Base-by-base conservation (phyloP, 179 eudicot species). In the Silene coronaria region DNA sequence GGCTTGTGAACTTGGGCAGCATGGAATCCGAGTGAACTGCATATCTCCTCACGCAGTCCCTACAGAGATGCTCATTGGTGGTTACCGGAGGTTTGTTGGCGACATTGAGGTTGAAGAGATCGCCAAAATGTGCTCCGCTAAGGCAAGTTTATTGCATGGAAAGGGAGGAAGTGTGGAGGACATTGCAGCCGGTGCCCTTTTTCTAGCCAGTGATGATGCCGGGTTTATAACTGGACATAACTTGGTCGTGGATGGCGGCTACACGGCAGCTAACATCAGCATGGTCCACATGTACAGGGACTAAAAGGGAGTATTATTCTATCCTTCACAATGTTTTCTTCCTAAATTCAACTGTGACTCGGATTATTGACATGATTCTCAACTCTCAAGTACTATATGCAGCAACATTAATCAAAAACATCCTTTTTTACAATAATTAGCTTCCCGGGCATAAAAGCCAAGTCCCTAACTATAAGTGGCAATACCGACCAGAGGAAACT, bases 41-140 rank as follows among this genome's bases (percentile, higher is more conserved):
- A 85, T 94, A 21, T 84, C 90, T 5, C 96, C 98, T 6, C 96
- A 90, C 46, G 97, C 92, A 0, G 96, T 92, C 19, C 91, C 98
- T 2, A 78, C 98, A 0, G 94, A 89, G 68, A 88, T 92, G 91
- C 91, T 92, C 3, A 45, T 90, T 30, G 63, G 73, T 32, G 91
- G 87, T 0, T 87, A 67, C 67, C 26, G 88, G 26, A 81, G 71
- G 70, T 75, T 77, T 23, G 70, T 83, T 8, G 68, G 73, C 6
- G 82, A 85, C 58, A 51, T 90, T 73, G 78, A 66, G 21, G n/a
- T 78, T 0, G 87, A 88, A 34, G 89, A 90, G 23, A 91, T 90
- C 42, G 61, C 81, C 1, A 76, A 78, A 74, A 76, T 85, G n/a
- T 85, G 86, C 13, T 87, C 83, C 2, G 85, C 85, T 42, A 83